Percentiles rank a stretch among this genome's conserved stretches.
These are phyloP conservation scores for Alternaria angustiovoidea DNA, from an alignment of 2,329 filamentous ascomycete species.

Conservation along the genomic window DNA sequence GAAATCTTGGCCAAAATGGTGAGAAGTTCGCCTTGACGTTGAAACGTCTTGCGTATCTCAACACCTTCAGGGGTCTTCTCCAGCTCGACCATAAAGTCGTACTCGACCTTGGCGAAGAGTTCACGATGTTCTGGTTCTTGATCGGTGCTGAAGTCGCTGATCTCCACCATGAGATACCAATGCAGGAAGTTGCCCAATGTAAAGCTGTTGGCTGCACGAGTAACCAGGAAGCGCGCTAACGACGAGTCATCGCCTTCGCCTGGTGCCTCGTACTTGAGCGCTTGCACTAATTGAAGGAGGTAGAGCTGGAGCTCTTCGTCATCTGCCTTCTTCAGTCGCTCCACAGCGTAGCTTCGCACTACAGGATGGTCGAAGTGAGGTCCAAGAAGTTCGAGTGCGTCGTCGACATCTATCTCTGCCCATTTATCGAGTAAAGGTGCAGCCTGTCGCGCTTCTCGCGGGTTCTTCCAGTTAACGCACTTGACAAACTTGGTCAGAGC, in stretches of 20 bases:
- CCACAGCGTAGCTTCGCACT: conserved; percentile 92
- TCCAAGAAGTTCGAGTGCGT: conserved; percentile 91
- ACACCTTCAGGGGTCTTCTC: conserved; percentile 74
- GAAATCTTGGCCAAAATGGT: conserved; percentile 88
- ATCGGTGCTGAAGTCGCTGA: conserved; percentile 80
- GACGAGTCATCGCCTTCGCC: conserved; percentile 80
- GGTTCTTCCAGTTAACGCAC: conserved; percentile 92
- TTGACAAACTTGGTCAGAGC: conserved; percentile 97
- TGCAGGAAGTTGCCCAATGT: conserved; percentile 93
- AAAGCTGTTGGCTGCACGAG: conserved; percentile 86
- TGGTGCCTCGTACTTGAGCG: conserved; percentile 73
- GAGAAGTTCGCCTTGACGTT: conserved; percentile 89
- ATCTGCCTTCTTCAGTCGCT: conserved; percentile 87
- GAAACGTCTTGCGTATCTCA: conserved; percentile 76
- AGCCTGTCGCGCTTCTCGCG: conserved; percentile 84
- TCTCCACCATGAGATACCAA: conserved; percentile 99
- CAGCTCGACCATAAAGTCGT: conserved; percentile 92
- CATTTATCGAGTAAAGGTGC: conserved; percentile 90
- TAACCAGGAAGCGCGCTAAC: conserved; percentile 86
- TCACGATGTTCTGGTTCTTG: conserved; percentile 79
- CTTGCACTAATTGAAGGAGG: conserved; percentile 91
- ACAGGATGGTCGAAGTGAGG: conserved; percentile 89
- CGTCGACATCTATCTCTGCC: conserved; percentile 97
- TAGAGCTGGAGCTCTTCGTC: conserved; percentile 92
- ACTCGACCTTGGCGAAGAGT: conserved; percentile 91